These are phyloP conservation scores for Epichloe festucae DNA, from an alignment of 2,329 filamentous ascomycete genomes.

Conservation along the genomic window DNA sequence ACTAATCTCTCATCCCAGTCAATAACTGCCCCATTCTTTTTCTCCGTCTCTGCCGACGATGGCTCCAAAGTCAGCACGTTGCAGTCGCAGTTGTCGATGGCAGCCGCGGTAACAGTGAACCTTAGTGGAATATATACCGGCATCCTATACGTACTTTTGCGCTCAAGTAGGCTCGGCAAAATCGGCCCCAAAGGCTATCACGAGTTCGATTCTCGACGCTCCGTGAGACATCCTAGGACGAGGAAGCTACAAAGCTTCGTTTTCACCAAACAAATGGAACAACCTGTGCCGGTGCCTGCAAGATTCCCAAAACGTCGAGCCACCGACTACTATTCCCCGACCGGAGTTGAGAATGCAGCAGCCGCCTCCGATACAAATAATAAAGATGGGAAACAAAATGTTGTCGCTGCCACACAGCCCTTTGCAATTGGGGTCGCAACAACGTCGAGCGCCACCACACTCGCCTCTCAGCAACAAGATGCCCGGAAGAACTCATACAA, in stretches of 20 bases:
- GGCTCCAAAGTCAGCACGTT: slow-evolving; percentile 21
- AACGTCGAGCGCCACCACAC: not conserved
- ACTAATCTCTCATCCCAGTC: slow-evolving; percentile 23
- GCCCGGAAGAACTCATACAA: slow-evolving; percentile 3
- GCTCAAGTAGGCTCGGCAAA: slow-evolving; percentile 46
- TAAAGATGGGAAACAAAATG: not conserved
- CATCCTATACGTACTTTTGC: slow-evolving; percentile 52
- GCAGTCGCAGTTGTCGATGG: slow-evolving; percentile 39
- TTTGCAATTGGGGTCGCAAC: not conserved
- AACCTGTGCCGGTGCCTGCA: slow-evolving; percentile 7
- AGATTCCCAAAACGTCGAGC: not conserved
- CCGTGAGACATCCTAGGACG: slow-evolving; percentile 2
- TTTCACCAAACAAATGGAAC: slow-evolving; percentile 11
- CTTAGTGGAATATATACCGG: slow-evolving; percentile 53
- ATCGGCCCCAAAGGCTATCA: slow-evolving; percentile 30
- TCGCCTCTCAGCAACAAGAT: not conserved
- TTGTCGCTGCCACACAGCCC: not conserved
- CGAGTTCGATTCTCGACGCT: slow-evolving; percentile 32
- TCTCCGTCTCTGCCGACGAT: slow-evolving; percentile 36
- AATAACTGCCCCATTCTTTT: slow-evolving; percentile 52
- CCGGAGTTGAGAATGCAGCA: not conserved
- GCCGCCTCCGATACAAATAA: not conserved
- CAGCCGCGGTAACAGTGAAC: slow-evolving; percentile 53
- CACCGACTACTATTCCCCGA: not conserved
- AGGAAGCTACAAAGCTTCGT: slow-evolving; percentile 6